Percentiles rank a stretch among this genome's conserved stretches.
phyloP scores from a whole-genome alignment of 352 stramenopile genomes.

The Pythium utonaiense region DNA sequence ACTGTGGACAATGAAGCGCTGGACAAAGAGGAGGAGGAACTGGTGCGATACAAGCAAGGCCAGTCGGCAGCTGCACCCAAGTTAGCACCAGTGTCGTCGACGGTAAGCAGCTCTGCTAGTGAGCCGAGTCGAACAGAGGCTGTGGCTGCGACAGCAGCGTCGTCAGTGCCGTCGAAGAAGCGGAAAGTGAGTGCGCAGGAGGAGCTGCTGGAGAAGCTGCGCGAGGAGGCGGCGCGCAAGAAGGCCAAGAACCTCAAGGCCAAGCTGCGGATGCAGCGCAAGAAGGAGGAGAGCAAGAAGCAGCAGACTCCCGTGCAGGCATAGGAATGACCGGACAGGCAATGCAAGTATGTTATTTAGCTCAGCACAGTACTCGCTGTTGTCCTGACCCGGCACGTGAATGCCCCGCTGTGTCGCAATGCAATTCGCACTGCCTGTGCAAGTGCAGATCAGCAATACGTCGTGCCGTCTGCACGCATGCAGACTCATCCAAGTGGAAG shows the following conservation, averaged over 20 bases:
- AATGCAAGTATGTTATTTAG: conserved; percentile 1
- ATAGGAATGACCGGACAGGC: not conserved
- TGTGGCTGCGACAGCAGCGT: not conserved
- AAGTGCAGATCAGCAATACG: conserved; percentile 3
- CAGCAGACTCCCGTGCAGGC: conserved; percentile 5
- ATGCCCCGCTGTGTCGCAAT: too few species aligned
- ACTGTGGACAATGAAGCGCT: conserved; percentile 28
- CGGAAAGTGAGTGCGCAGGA: conserved; percentile 67
- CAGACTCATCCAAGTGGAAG: not conserved
- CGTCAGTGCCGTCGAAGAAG: conserved; percentile 32
- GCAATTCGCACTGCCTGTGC: too few species aligned
- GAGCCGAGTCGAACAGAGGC: not conserved
- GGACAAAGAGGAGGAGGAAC: conserved; percentile 60
- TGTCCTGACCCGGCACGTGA: not conserved
- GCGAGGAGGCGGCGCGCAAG: conserved; percentile 57
- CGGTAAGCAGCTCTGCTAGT: not conserved
- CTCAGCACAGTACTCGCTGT: conserved; percentile 1
- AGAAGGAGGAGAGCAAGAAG: conserved; percentile 59
- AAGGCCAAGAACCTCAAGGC: conserved; percentile 75
- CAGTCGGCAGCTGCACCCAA: not conserved
- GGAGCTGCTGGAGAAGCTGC: conserved; percentile 60
- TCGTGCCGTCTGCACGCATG: not conserved
- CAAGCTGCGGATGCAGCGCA: conserved; percentile 71
- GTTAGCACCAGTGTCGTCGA: too few species aligned
- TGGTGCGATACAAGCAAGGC: conserved; percentile 39